These are phyloP conservation scores for Mixia osmundae DNA, from an alignment of 1,284 basidiomycete species.

Conservation along the genomic window DNA sequence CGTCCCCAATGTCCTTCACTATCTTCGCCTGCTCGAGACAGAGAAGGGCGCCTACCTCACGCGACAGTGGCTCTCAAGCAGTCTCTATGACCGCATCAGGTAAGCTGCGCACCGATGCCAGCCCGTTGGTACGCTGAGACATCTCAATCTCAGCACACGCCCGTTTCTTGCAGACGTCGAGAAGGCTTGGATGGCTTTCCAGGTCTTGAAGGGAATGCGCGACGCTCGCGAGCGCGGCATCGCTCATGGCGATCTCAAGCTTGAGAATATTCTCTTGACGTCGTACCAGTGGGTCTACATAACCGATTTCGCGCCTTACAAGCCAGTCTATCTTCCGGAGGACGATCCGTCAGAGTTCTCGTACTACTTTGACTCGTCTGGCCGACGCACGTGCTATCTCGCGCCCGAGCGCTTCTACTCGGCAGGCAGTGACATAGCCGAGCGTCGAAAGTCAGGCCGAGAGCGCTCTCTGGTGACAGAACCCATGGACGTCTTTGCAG, in stretches of 20 bases:
- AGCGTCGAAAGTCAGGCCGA: conserved; percentile 20
- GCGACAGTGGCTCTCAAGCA: conserved; percentile 83
- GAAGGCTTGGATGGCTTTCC: conserved; percentile 97
- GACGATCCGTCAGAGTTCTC: conserved; percentile 96
- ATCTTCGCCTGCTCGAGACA: conserved; percentile 77
- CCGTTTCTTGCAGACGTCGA: conserved; percentile 78
- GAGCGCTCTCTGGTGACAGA: conserved; percentile 56
- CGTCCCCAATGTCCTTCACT: conserved; percentile 69
- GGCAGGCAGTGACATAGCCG: conserved; percentile 32
- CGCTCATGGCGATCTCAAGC: conserved; percentile 92
- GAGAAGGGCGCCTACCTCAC: conserved; percentile 90
- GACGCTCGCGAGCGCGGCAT: conserved; percentile 54
- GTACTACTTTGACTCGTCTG: conserved; percentile 92
- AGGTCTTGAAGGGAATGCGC: conserved; percentile 62
- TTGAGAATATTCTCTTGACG: conserved; percentile 88
- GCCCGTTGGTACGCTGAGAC: not conserved
- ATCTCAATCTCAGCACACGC: conserved; percentile 44
- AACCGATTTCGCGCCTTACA: conserved; percentile 84
- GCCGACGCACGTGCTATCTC: conserved; percentile 76
- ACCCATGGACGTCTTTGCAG: conserved; percentile 92
- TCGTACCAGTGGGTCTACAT: conserved; percentile 90
- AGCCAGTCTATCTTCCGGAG: conserved; percentile 81
- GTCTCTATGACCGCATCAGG: conserved; percentile 94
- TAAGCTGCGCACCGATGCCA: conserved; percentile 22
- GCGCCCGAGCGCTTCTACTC: conserved; percentile 91